Evolutionary conservation across 306 rosid genomes (phyloP), one percentile per base, ranked within the genome.

Genomic region (Begonia loranthoides): DNA sequence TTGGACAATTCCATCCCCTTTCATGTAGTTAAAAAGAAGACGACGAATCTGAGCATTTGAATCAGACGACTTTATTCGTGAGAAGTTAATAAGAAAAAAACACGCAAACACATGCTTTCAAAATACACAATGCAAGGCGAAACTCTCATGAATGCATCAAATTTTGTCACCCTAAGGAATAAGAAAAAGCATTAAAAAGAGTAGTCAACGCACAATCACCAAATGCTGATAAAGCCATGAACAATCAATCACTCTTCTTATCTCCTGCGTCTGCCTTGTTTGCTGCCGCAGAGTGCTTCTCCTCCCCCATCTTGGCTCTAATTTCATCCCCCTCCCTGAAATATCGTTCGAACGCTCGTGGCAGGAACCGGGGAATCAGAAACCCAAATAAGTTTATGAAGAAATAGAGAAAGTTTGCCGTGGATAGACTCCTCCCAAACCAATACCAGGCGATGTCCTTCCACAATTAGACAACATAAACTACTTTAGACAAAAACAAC

Each of bases 321-420:
- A 61, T 62, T 68, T 83, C 96, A 17, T 70, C 74, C 43, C 58
- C 70, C 10, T 87, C 83, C 13, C 60, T 54, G 45, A 80, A 76
- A 70, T 87, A 83, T 67, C 63, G 76, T 70, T 87, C 87, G 56
- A 80, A 78, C 3, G 94, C 87, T 62, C 81, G 74, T 2, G 96
- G 96, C 60, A 87, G 92, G 49, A 87, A 87, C 56, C 71, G 62
- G 0, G 94, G 94, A 50, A 87, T 66, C 70, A 87, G 56, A 72
- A 87, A 87, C 4, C 60, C 75, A n/a, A 74, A 80, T 47, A 87
- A 63, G 54, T 87, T 87, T 54, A 68, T 57, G 0, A 76, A 74
- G 60, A 87, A 83, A 51, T 83, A 87, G 3, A 9, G 59, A 56
- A 83, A 15, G 52, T 87, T 87, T 0, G 78, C 68, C 61, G 68